Conservation (phyloP, 495 filamentous ascomycete species). For the Talaromyces ruber region DNA sequence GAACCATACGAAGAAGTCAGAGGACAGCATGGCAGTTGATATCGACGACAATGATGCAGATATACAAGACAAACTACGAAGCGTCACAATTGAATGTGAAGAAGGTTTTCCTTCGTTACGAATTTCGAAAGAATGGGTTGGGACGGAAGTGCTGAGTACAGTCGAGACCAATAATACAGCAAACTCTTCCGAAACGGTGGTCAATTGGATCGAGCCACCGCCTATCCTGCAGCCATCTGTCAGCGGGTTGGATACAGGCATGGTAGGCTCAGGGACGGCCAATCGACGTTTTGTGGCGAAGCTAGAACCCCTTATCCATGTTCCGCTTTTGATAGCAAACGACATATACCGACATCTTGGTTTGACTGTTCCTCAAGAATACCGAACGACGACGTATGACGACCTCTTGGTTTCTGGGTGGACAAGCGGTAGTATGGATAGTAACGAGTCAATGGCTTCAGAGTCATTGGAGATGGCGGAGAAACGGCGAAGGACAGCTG, state of each 20-base stretch:
- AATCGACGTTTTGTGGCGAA: slow-evolving; percentile 76
- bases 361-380: slow-evolving; percentile 43
- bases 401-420: slow-evolving; percentile 51
- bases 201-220: slow-evolving; percentile 44
- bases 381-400: slow-evolving; percentile 55
- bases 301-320: slow-evolving; percentile 73
- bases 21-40: slow-evolving; percentile 31
- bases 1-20: slow-evolving; percentile 22
- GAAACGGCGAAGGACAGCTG: slow-evolving; percentile 24
- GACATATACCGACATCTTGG: slow-evolving; percentile 61
- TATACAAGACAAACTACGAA: slow-evolving; percentile 19
- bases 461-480: slow-evolving; percentile 14
- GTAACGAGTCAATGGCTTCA: slow-evolving; percentile 8
- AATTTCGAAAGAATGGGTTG: slow-evolving; percentile 39
- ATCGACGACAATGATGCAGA: slow-evolving; percentile 12
- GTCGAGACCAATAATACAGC: slow-evolving; percentile 15
- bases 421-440: slow-evolving; percentile 14
- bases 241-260: slow-evolving; percentile 32
- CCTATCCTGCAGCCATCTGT: slow-evolving; percentile 30
- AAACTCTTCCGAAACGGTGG: slow-evolving; percentile 12
- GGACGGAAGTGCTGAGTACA: slow-evolving; percentile 21
- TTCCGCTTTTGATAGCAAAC: slow-evolving; percentile 58
- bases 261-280: slow-evolving; percentile 43
- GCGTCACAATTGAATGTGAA: slow-evolving; percentile 37
- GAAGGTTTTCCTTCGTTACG: slow-evolving; percentile 39